Percentiles rank a stretch among this genome's conserved stretches.
phyloP scores from a whole-genome alignment of 768 basidiomycete species.

The Lactarius akahatsu region DNA sequence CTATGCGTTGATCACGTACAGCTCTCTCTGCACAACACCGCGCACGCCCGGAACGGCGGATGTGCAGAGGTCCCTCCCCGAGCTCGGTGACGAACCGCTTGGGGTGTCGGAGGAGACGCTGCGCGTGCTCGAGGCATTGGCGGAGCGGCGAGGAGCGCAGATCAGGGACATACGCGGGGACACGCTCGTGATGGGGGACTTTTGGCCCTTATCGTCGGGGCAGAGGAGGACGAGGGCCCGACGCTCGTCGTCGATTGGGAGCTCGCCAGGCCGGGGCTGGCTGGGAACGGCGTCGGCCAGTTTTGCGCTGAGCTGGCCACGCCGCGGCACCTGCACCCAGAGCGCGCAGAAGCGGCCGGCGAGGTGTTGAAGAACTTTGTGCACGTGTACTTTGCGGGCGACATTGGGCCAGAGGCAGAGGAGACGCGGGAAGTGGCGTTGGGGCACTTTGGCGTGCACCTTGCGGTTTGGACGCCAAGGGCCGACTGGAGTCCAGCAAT shows the following conservation, averaged over 20 bases:
- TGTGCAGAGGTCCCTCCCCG: constrained; percentile 11
- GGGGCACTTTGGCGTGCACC: constrained; percentile 55
- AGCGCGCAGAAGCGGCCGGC: constrained; percentile 39
- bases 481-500: constrained; percentile 47
- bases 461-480: constrained; percentile 51
- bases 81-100: constrained; percentile 43
- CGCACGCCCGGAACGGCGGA: not conserved
- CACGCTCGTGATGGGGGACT: constrained; percentile 60
- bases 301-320: constrained; percentile 59
- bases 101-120: constrained; percentile 41
- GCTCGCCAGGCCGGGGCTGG: constrained; percentile 53
- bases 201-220: constrained; percentile 63
- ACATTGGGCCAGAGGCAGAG: constrained; percentile 29
- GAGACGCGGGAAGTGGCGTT: constrained; percentile 41
- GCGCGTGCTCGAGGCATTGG: constrained; percentile 37
- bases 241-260: constrained; percentile 65
- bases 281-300: constrained; percentile 61
- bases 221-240: constrained; percentile 34
- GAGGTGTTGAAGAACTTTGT: constrained; percentile 47
- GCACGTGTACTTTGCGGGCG: constrained; percentile 41
- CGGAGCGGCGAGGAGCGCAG: constrained; percentile 33
- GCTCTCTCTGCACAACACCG: constrained; percentile 39
- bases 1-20: constrained; percentile 45
- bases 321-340: constrained; percentile 48
- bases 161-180: constrained; percentile 37